Evolutionary conservation across 31 red algal species (phyloP).

Genomic region (Endocladia muricata): DNA sequence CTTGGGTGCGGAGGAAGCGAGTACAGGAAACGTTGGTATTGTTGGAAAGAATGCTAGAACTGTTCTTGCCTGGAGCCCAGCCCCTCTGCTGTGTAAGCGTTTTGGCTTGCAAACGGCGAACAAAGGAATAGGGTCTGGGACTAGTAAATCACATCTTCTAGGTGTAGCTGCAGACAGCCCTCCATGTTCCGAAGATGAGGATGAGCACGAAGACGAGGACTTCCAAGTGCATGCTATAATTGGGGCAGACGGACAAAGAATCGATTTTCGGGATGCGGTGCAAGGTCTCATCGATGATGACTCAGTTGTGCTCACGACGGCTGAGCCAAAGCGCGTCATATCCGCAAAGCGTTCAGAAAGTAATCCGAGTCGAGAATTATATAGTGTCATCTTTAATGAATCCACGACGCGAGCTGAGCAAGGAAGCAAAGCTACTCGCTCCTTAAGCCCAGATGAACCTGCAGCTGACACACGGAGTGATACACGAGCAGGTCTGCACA

Average conservation of each 20-base stretch:
- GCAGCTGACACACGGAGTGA: too few relatives aligned
- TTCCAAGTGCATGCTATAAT: conserved; percentile 16
- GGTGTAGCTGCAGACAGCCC: neutral
- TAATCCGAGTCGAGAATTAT: neutral
- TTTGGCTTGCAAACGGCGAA: neutral
- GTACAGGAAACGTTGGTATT: too few relatives aligned
- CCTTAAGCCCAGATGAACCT: too few relatives aligned
- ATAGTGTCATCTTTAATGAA: conserved; percentile 3
- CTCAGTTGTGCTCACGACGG: neutral
- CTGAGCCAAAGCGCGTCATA: neutral
- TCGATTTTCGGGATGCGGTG: neutral
- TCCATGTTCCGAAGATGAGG: neutral
- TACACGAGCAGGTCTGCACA: too few relatives aligned
- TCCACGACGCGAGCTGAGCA: too few relatives aligned
- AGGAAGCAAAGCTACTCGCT: too few relatives aligned
- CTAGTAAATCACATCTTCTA: neutral
- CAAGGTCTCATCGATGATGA: neutral
- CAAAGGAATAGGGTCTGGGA: neutral
- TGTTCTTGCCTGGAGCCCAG: neutral
- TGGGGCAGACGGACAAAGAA: conserved; percentile 8
- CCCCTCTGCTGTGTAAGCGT: neutral
- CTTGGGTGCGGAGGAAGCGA: too few relatives aligned
- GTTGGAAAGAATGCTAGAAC: too few relatives aligned
- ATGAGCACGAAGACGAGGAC: neutral
- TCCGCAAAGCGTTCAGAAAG: too few relatives aligned